phyloP scores from a whole-genome alignment of 768 basidiomycete genomes.

The Dioszegia hungarica region DNA sequence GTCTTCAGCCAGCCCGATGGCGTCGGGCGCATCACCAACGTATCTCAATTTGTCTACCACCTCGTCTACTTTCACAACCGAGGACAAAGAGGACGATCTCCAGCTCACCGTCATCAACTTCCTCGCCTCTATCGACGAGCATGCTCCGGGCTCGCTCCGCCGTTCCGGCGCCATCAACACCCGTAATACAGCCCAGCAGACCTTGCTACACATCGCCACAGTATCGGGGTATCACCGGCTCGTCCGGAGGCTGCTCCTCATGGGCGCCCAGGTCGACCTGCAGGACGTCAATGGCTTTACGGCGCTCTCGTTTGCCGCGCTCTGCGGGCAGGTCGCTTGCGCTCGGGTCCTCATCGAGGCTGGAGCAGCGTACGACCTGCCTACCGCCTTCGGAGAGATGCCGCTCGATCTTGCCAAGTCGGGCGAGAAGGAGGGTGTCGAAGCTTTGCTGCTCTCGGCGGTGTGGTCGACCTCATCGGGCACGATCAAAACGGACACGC shows the following conservation, averaged over 20 bases:
- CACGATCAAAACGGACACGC: neutral
- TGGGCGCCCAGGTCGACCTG: constrained; percentile 70
- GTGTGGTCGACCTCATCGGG: constrained; percentile 32
- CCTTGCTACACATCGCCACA: constrained; percentile 78
- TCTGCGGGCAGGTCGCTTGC: constrained; percentile 61
- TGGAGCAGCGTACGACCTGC: constrained; percentile 61
- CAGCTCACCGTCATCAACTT: constrained; percentile 75
- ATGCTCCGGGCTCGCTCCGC: constrained; percentile 52
- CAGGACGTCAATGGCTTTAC: constrained; percentile 89
- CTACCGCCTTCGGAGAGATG: constrained; percentile 47
- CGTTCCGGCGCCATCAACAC: constrained; percentile 63
- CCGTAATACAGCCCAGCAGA: constrained; percentile 67
- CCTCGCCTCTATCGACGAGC: constrained; percentile 66
- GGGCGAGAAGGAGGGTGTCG: constrained; percentile 47
- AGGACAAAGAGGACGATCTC: constrained; percentile 51
- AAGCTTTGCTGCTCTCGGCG: constrained; percentile 40
- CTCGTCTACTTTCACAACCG: neutral
- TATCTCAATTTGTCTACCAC: constrained; percentile 3
- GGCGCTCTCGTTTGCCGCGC: constrained; percentile 76
- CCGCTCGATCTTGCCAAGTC: constrained; percentile 50
- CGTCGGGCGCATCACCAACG: constrained; percentile 4
- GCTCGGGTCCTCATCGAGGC: constrained; percentile 65
- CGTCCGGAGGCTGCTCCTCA: constrained; percentile 65
- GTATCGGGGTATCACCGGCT: constrained; percentile 72
- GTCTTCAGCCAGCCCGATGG: constrained; percentile 25